Conservation (phyloP, 139 green algal species). For the Volvox reticuliferus region DNA sequence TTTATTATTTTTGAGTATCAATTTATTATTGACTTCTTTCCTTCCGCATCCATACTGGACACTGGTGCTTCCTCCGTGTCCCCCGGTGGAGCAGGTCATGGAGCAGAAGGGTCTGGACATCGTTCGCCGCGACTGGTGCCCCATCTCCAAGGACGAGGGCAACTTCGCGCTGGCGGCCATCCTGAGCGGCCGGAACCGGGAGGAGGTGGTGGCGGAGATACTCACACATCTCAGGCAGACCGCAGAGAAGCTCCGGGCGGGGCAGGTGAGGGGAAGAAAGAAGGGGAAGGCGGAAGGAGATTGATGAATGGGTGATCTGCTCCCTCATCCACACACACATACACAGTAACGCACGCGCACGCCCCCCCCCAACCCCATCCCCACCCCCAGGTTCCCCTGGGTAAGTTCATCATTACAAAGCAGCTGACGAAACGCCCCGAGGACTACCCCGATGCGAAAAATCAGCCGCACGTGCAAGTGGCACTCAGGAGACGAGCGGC, state of each 20-base stretch:
- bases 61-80: too few species aligned
- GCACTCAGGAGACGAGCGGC: constrained; percentile 82
- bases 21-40: too few species aligned
- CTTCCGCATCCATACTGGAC: too few species aligned
- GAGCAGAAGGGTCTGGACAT: constrained; percentile 99
- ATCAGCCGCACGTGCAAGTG: constrained; percentile 97
- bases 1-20: too few species aligned
- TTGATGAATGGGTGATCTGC: constrained; percentile 24
- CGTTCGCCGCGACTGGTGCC: constrained; percentile 97
- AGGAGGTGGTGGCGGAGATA: constrained; percentile 94
- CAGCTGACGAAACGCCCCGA: constrained; percentile 95
- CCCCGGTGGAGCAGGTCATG: constrained; percentile 61
- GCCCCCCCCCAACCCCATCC: not conserved
- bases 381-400: constrained; percentile 68
- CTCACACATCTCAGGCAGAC: constrained; percentile 82
- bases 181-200: constrained; percentile 75
- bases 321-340: too few species aligned
- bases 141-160: constrained; percentile 93
- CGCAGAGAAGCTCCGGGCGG: constrained; percentile 29
- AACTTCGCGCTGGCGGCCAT: constrained; percentile 88
- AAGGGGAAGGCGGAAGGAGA: constrained; percentile 6
- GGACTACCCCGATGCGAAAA: constrained; percentile 96
- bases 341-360: too few species aligned
- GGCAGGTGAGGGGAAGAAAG: constrained; percentile 45
- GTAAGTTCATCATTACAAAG: constrained; percentile 97